Conservation (phyloP, 169 alveolate genomes). For the Plasmodium coatneyi region DNA sequence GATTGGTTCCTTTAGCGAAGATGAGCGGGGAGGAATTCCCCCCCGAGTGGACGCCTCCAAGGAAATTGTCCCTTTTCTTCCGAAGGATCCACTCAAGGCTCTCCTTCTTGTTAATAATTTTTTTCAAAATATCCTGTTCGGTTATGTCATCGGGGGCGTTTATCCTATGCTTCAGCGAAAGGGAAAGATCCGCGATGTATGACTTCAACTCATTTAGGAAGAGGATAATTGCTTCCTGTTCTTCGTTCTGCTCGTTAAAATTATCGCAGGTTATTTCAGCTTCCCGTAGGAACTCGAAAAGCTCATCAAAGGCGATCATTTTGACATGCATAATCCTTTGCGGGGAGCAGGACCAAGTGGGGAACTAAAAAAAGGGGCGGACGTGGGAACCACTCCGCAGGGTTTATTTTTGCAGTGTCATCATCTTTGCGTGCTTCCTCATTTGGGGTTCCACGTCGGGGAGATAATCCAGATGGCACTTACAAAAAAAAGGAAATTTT, state of each 20-base stretch:
- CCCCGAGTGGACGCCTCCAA: not conserved
- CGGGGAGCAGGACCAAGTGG: not conserved
- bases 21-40: not conserved
- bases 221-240: conserved; percentile 33
- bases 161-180: conserved; percentile 16
- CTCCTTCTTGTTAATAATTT: conserved; percentile 46
- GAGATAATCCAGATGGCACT: not conserved
- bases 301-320: conserved; percentile 48
- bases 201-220: conserved; percentile 29
- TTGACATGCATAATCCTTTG: not conserved
- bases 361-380: not conserved
- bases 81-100: conserved; percentile 10
- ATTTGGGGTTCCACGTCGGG: not conserved
- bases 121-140: conserved; percentile 36
- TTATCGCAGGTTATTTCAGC: conserved; percentile 50
- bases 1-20: not conserved
- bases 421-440: not conserved
- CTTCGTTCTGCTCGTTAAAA: conserved; percentile 45
- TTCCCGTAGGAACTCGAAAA: conserved; percentile 51
- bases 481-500: not conserved
- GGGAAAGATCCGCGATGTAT: conserved; percentile 26
- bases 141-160: conserved; percentile 12
- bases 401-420: not conserved
- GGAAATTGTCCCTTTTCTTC: not conserved
- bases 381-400: not conserved